Conservation (phyloP, 768 basidiomycete species). For the Leccinum sublutescens region DNA sequence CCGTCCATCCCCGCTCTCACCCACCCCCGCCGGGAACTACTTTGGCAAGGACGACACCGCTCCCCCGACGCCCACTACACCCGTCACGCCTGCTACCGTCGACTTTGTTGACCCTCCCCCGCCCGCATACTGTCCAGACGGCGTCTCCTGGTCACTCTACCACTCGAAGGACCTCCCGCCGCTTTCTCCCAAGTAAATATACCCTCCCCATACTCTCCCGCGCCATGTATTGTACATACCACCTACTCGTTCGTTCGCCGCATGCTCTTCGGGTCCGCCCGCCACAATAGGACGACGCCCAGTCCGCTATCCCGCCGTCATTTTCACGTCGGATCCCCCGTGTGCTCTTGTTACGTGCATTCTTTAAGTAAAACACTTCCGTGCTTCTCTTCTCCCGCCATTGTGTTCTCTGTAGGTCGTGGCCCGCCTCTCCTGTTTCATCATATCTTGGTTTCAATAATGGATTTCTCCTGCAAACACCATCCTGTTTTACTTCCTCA, state of each 20-base stretch:
- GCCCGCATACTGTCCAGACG: slow-evolving; percentile 25
- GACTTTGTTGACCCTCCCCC: slow-evolving; percentile 27
- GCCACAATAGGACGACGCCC: background rate
- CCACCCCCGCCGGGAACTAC: slow-evolving; percentile 4
- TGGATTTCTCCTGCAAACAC: background rate
- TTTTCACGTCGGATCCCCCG: background rate
- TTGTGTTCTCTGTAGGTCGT: background rate
- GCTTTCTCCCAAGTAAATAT: background rate
- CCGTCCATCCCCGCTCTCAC: slow-evolving; percentile 16
- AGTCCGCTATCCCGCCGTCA: background rate
- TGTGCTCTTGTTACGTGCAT: background rate
- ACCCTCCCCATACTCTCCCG: background rate
- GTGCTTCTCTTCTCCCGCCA: background rate
- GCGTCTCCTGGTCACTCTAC: slow-evolving; percentile 4
- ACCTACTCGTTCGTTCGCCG: background rate
- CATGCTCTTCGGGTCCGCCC: background rate
- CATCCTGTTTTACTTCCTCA: background rate
- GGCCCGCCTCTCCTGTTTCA: background rate
- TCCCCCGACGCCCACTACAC: slow-evolving; percentile 18
- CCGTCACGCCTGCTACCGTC: background rate
- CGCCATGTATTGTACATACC: slow-evolving; percentile 4
- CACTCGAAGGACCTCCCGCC: slow-evolving; percentile 3
- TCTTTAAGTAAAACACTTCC: background rate
- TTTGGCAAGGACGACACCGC: slow-evolving; percentile 22
- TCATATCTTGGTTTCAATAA: background rate